These are phyloP conservation scores for Anethum foeniculum DNA, from an alignment of 140 eudicot genomes.

Conservation along the genomic window DNA sequence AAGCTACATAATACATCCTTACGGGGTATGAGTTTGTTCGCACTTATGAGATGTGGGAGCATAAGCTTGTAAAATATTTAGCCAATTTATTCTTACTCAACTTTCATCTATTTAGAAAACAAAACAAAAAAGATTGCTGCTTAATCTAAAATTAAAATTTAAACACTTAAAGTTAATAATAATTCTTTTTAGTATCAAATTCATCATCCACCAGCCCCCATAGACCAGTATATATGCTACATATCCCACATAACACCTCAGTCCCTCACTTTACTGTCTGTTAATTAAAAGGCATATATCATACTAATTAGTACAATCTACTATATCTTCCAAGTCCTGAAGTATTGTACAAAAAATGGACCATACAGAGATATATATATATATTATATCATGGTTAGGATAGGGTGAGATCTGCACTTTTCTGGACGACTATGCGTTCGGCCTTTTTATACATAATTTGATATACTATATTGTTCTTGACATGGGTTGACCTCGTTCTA, in stretches of 20 bases:
- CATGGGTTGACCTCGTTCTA: background rate
- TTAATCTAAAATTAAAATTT: background rate
- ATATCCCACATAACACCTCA: background rate
- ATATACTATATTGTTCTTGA: background rate
- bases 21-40: background rate
- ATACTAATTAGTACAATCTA: background rate
- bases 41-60: background rate
- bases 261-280: background rate
- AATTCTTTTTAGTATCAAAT: background rate
- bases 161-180: background rate
- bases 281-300: background rate
- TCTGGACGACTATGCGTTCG: background rate
- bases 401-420: background rate
- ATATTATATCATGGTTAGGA: background rate
- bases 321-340: background rate
- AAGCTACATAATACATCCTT: conserved; percentile 6
- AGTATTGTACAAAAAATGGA: background rate
- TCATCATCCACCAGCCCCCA: background rate
- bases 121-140: background rate
- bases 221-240: background rate
- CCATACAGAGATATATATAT: background rate
- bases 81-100: background rate
- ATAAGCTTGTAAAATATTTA: background rate
- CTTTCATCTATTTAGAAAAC: background rate
- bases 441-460: background rate